Evolutionary conservation across 1,284 basidiomycete species (phyloP), one percentile per base, ranked within the genome.

Genomic region (Tilletiaria anomala): DNA sequence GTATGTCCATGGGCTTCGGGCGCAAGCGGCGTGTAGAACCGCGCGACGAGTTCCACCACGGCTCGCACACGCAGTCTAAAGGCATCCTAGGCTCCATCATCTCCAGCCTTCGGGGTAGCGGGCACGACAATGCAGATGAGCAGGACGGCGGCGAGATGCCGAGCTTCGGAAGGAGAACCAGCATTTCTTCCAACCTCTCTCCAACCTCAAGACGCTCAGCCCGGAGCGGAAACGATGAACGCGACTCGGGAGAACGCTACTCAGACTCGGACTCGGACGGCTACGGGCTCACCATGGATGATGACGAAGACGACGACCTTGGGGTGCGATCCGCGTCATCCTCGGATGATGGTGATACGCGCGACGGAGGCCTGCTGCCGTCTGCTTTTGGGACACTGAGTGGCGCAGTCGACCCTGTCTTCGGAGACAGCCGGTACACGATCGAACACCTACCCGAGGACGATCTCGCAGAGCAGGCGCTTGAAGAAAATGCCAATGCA

Each of bases 381-480:
- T 60, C 58, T 17, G 59, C 54, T 12, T 62, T 62, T 34, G 59
- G 59, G n/a, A 51, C 56, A 0, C 48, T 56, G 29, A 54, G 47
- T 24, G 60, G 56, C 10, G 47, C 51, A 20, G 51, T 53, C 17
- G 61, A 66, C 32, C 51, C 60, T 5, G 54, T 65, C 19, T 66
- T 66, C 46, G 62, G 62, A 26, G 60, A 61, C 18, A 48, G 48
- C 24, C 47, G n/a, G n/a, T n/a, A n/a, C n/a, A n/a, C n/a, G n/a
- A n/a, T 44, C 19, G 62, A 61, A n/a, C 47, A 50, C 33, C 47
- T 47, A 15, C 54, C 58, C 10, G 50, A 55, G 35, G 56, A 61
- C 33, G 53, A 61, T 31, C 39, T 59, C 12, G 60, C n/a, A n/a
- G n/a, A 61, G 38, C 51, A 43, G n/a, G 51, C 56, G 33, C 52